Conservation (phyloP, 2,329 filamentous ascomycete species). For the Monosporascus cannonballus region DNA sequence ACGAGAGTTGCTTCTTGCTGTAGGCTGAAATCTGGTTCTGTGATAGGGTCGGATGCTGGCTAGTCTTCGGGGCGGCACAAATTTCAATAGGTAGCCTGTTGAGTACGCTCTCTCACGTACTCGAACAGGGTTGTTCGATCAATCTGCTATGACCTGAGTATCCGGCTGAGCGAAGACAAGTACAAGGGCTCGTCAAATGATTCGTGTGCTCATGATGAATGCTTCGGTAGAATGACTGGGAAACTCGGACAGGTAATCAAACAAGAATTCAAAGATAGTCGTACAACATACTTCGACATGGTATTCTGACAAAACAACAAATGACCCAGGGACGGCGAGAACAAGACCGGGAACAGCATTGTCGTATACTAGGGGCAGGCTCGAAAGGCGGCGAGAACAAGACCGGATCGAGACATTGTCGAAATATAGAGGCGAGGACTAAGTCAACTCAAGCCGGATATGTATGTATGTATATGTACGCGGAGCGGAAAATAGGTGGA, state of each 20-base stretch:
- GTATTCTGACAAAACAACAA: slow-evolving; percentile 3
- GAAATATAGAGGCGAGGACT: slow-evolving; percentile 7
- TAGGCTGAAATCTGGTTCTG: too few relatives aligned
- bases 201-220: too few relatives aligned
- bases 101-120: background rate
- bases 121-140: background rate
- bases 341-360: background rate
- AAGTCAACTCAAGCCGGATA: slow-evolving; percentile 9
- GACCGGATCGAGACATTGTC: slow-evolving; percentile 7
- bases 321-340: slow-evolving; percentile 2
- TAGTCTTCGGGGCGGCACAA: too few relatives aligned
- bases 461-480: slow-evolving; percentile 1
- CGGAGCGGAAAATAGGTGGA: background rate
- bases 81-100: background rate
- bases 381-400: slow-evolving; percentile 1
- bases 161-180: too few relatives aligned
- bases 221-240: too few relatives aligned
- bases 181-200: too few relatives aligned
- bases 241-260: background rate
- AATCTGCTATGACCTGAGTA: too few relatives aligned
- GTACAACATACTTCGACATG: background rate
- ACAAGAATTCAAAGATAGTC: slow-evolving; percentile 1
- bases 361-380: slow-evolving; percentile 2
- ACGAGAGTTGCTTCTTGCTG: too few relatives aligned
- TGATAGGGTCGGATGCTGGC: too few relatives aligned